These are phyloP conservation scores for Rosa chinensis DNA, from an alignment of 306 rosid genomes.

Conservation along the genomic window DNA sequence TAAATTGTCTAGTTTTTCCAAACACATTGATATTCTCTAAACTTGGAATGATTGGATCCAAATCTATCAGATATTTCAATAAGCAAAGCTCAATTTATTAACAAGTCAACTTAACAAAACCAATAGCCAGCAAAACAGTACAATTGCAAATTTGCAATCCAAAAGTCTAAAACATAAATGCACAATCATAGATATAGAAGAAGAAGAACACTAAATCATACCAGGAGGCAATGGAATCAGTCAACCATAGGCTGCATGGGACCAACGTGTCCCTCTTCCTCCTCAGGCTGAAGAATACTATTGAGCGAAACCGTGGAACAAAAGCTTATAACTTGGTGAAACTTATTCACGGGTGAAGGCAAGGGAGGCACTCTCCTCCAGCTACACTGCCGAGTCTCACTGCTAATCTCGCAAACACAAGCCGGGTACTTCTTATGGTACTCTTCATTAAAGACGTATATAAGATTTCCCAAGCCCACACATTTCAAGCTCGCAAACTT, in stretches of 20 bases:
- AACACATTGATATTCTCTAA: background rate
- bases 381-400: slow-evolving; percentile 39
- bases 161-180: background rate
- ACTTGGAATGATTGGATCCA: background rate
- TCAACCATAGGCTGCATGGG: slow-evolving; percentile 26
- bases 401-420: slow-evolving; percentile 70
- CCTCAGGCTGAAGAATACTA: slow-evolving; percentile 42
- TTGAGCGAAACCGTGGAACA: slow-evolving; percentile 60
- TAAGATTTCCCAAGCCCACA: slow-evolving; percentile 68
- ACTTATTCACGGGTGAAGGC: slow-evolving; percentile 70
- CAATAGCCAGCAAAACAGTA: background rate
- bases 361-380: slow-evolving; percentile 73
- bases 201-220: slow-evolving; percentile 12
- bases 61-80: background rate
- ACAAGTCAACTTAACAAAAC: background rate
- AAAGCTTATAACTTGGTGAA: slow-evolving; percentile 75
- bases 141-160: background rate
- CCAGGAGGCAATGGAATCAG: slow-evolving; percentile 32
- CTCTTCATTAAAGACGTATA: slow-evolving; percentile 79
- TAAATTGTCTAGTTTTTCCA: background rate
- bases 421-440: slow-evolving; percentile 70
- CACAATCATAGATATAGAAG: background rate
- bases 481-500: slow-evolving; percentile 83
- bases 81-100: background rate
- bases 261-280: slow-evolving; percentile 29